Base-by-base conservation (phyloP, 345 rosid genomes). In the Linum usitatissimum region DNA sequence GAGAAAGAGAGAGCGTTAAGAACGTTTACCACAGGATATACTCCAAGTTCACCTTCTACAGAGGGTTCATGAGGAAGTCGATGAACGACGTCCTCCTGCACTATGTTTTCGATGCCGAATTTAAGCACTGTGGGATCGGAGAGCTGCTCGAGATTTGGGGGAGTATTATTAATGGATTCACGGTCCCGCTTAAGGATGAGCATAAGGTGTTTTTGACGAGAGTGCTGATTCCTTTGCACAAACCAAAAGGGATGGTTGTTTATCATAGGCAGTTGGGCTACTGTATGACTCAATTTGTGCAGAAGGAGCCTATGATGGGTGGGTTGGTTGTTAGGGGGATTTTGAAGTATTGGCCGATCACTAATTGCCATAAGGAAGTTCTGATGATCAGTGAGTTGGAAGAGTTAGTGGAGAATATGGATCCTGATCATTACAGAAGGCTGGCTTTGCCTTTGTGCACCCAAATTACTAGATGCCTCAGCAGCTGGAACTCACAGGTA, bases 61-160 rank as follows among this genome's bases (percentile, higher is more conserved):
- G 92, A 45, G 62, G 77, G 0, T 72, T 77, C 75, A 83, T 83
- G 85, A 81, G 87, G 62, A 81, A 83, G 69, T 78, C 83, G 6
- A 81, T 83, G 86, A 77, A 71, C 2, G 78, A 80, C 45, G 80
- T 79, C 15, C 78, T 86, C 70, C 62, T 86, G 65, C 57, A 64
- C 19, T 71, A 75, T 38, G 62, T 67, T 45, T 86, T 73, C 3
- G 86, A 77, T 73, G 55, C 79, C 1, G 85, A 80, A 72, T 23
- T 23, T 23, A 77, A 67, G 78, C 85, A 83, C 42, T 60, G 69
- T 18, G 85, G 89, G 66, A 80, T 80, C 0, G 70, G 75, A 0
- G 86, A 86, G 62, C 31, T 83, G 60, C 81, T 81, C 6, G 88
- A 83, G 79, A 81, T 80, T 68, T 83, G 81, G 72, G 88, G 85